Base-by-base conservation (phyloP, 2,329 filamentous ascomycete species). In the Thelonectria olida region DNA sequence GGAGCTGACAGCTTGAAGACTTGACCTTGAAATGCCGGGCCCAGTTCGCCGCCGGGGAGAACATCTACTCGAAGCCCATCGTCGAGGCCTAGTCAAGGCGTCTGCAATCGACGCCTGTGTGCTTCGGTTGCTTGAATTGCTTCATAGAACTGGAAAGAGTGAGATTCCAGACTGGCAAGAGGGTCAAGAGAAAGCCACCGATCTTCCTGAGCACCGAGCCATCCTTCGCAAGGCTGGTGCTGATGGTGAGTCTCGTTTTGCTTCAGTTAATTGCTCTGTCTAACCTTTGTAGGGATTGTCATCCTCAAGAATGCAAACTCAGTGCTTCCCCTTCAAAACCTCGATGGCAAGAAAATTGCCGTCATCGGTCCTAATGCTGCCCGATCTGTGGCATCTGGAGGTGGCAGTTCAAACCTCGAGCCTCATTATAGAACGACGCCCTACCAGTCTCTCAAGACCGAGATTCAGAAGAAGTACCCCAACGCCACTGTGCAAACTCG, bases 311-410 rank as follows among this genome's bases (percentile, higher is more conserved):
- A 67, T 13, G 34, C 31, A 2, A 8, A 17, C 17, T 34, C 39
- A 0, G 8, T 60, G 5, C 61, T 67, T 15, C 63, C 65, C 1
- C 9, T 67, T 0, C 23, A 45, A 2, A 19, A 51, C 10, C 25
- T 62, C 0, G 8, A 17, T 17, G 1, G 44, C 48, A 61, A 78
- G 80, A 63, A 78, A 79, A 75, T 84, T n/a, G 80, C 84, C 10
- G 78, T 86, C 17, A 85, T 87, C 58, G 85, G 84, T 3, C 83
- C 84, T 7, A 86, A 86, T 58, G 78, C 84, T 10, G 83, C 81
- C 50, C 74, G 69, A 5, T 56, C 72, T 2, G 68, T 69, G 2
- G 71, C 72, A n/a, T 74, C 70, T 48, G 76, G 76, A 5, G 75
- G 76, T 0, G 76, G 76, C 10, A 74, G 71, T 48, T 74, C 76